phyloP scores from a whole-genome alignment of 352 stramenopile species.

The Pelagophyceae sp. region DNA sequence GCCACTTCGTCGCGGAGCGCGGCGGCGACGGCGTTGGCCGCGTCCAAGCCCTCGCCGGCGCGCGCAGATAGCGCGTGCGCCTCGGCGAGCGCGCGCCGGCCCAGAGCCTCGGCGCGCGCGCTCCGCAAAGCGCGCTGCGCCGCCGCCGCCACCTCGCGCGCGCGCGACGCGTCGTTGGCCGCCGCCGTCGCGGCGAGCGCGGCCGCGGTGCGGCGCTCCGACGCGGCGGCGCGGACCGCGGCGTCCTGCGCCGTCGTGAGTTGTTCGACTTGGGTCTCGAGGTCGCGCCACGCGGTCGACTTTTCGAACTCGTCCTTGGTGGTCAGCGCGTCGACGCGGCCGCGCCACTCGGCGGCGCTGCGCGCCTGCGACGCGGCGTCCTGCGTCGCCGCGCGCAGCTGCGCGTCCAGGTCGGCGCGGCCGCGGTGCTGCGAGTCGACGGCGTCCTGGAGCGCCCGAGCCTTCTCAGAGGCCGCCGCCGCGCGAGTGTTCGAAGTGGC shows the following conservation, averaged over 20 bases:
- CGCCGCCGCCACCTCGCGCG: neutral
- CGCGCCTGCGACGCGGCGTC: neutral
- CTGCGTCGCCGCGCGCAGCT: neutral
- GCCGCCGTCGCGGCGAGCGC: neutral
- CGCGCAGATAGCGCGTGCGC: neutral
- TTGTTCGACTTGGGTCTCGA: neutral
- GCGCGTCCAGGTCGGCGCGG: neutral
- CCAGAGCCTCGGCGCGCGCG: neutral
- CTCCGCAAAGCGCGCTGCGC: neutral
- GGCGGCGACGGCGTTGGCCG: neutral
- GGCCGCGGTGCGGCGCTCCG: neutral
- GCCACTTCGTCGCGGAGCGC: neutral
- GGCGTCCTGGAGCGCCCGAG: neutral
- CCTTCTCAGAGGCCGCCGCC: neutral
- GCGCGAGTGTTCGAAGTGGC: neutral
- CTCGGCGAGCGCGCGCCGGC: neutral
- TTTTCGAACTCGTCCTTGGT: neutral
- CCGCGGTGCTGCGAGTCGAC: neutral
- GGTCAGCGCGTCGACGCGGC: slow-evolving; percentile 9
- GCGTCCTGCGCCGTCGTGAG: neutral
- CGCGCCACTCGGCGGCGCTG: neutral
- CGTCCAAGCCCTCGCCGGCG: neutral
- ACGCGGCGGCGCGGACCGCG: neutral
- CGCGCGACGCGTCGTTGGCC: neutral
- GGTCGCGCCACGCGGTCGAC: neutral